Base-by-base conservation (phyloP, 2,329 filamentous ascomycete species). In the Thyridium curvatum region DNA sequence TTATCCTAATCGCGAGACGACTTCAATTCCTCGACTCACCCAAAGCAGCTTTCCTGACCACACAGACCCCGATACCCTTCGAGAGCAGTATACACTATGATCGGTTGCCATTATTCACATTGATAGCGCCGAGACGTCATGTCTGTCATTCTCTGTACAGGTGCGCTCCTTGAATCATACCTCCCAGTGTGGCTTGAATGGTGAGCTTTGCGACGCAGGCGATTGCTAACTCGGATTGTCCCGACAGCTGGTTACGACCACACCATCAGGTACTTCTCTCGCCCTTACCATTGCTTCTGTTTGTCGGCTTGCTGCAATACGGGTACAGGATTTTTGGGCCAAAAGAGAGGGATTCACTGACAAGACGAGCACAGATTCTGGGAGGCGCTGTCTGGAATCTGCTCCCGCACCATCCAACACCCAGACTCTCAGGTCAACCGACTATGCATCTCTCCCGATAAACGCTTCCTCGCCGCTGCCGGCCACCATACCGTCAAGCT, bases 361-460 rank as follows among this genome's bases (percentile, higher is more conserved):
- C 21, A 26, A 26, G 8, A 21, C 18, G 8, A 30, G 21, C 12
- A 12, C 58, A 94, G 89, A 48, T 98, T 98, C 69, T 98, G 93
- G 93, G 93, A 98, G 65, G 93, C 93, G 2, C 77, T 98, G 40
- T 96, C 90, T 10, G 93, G 93, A 39, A 97, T 98, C 54, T 98
- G 93, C 68, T 96, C 89, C 32, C 86, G 93, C 48, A 98, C 93
- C 16, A 97, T 98, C 52, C 93, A 96, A 52, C 91, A 98, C 58
- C 88, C 93, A 3, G 93, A 98, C 64, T 97, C 91, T 9, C 93
- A 98, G 64, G 93, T 98, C 52, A 98, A 98, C 65, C 86, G 93
- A 32, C 82, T 98, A 35, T 97, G 91, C 64, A 98, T 98, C 56
- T 96, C 93, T 12, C 93, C 93, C 46, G 93, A 98, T 69, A 98